Percentiles rank a stretch among this genome's conserved stretches.
Evolutionary conservation across 805 yeast genomes (phyloP).

Genomic region (Suhomyces xylopsoci): DNA sequence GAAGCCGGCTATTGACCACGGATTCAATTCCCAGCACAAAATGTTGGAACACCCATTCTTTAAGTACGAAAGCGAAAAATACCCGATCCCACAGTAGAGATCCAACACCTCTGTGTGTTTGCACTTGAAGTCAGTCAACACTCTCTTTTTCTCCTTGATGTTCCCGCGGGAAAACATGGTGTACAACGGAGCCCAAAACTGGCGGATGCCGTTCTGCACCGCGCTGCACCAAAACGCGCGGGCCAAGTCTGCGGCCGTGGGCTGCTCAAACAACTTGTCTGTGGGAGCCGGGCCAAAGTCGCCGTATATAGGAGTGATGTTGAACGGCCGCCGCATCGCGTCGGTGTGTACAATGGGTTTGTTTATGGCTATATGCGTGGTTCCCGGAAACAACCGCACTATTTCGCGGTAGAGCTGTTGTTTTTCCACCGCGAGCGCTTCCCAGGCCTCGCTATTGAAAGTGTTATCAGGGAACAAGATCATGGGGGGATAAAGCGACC

Average conservation of each 20-base stretch:
- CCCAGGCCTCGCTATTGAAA: slow-evolving; percentile 41
- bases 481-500: slow-evolving; percentile 67
- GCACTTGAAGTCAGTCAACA: slow-evolving; percentile 44
- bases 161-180: slow-evolving; percentile 91
- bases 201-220: slow-evolving; percentile 70
- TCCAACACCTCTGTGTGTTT: slow-evolving; percentile 53
- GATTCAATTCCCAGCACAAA: slow-evolving; percentile 80
- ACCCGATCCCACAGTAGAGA: slow-evolving; percentile 82
- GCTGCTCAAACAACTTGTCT: slow-evolving; percentile 14
- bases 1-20: slow-evolving; percentile 79
- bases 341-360: slow-evolving; percentile 60
- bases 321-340: slow-evolving; percentile 61
- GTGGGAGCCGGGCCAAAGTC: slow-evolving; percentile 54
- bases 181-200: slow-evolving; percentile 79
- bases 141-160: slow-evolving; percentile 72
- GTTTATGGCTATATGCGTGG: slow-evolving; percentile 68
- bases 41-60: slow-evolving; percentile 49
- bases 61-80: slow-evolving; percentile 70
- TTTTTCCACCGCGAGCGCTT: neutral
- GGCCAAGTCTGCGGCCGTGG: slow-evolving; percentile 37
- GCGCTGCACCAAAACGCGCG: slow-evolving; percentile 69
- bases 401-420: neutral
- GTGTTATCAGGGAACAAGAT: slow-evolving; percentile 52
- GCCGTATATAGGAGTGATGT: slow-evolving; percentile 59
- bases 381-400: slow-evolving; percentile 10